A percentile compares a stretch with the other conserved stretches of the same genome.
These are phyloP conservation scores for Debaryomyces prosopidis DNA, from an alignment of 805 yeast species.

Conservation along the genomic window DNA sequence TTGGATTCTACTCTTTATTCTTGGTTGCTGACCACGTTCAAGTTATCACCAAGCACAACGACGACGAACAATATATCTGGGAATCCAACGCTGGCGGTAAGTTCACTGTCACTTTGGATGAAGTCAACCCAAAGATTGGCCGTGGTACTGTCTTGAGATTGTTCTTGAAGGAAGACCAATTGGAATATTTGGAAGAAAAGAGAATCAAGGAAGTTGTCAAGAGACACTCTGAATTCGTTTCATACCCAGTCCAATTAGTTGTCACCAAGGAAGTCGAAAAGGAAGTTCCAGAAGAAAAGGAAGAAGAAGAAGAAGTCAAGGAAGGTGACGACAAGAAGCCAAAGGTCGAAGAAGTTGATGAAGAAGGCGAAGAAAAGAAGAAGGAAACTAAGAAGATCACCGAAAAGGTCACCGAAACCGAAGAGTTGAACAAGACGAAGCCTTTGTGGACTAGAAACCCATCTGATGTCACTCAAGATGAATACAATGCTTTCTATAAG, in stretches of 20 bases:
- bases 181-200: constrained; percentile 98
- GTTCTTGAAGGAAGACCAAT: constrained; percentile 97
- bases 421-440: constrained; percentile 97
- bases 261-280: constrained; percentile 99
- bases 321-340: constrained; percentile 61
- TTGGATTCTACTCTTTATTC: constrained; percentile 99
- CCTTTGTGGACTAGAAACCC: constrained; percentile 99
- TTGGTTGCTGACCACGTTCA: constrained; percentile 98
- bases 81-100: constrained; percentile 99
- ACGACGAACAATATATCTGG: constrained; percentile 99
- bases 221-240: constrained; percentile 98
- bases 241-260: constrained; percentile 98
- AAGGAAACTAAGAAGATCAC: constrained; percentile 84
- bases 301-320: constrained; percentile 22
- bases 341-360: constrained; percentile 77
- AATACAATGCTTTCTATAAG: constrained; percentile 98
- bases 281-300: constrained; percentile 82
- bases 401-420: constrained; percentile 92
- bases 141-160: constrained; percentile 97
- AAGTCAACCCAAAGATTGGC: constrained; percentile 76
- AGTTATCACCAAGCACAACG: constrained; percentile 97
- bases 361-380: constrained; percentile 67
- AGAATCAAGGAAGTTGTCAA: constrained; percentile 98
- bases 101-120: constrained; percentile 93
- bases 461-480: constrained; percentile 95